phyloP scores from a whole-genome alignment of 2,329 filamentous ascomycete genomes.

The Juglanconis sp. region DNA sequence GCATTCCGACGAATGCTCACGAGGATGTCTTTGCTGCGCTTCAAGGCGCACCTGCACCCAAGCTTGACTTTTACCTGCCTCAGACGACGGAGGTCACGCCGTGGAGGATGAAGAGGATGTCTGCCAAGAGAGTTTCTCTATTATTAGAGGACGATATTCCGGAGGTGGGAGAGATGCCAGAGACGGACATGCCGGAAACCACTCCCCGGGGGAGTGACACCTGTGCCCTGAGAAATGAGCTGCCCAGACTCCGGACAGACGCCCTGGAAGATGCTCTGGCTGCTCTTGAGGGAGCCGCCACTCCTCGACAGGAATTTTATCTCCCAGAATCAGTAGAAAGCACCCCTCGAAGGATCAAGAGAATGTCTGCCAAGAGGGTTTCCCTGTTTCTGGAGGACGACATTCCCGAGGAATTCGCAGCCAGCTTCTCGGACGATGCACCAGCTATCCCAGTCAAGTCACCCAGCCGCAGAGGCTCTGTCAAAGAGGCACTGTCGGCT shows the following conservation, averaged over 20 bases:
- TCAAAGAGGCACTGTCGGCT: neutral
- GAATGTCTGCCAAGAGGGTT: neutral
- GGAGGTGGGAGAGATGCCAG: neutral
- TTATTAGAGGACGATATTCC: neutral
- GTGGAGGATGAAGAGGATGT: neutral
- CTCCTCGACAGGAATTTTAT: neutral
- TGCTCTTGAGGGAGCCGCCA: neutral
- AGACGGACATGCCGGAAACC: neutral
- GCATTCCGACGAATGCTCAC: no score
- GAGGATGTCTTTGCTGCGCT: no score
- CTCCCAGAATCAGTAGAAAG: neutral
- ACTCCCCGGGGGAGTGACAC: neutral
- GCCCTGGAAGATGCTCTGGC: neutral
- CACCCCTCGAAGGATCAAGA: neutral
- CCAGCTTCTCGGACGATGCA: neutral
- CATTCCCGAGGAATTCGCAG: neutral
- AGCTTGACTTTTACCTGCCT: neutral
- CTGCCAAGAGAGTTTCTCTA: neutral
- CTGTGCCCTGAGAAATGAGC: neutral
- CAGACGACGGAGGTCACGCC: neutral
- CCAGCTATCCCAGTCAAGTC: neutral
- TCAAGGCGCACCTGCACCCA: neutral
- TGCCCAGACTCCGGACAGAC: neutral
- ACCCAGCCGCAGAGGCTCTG: neutral
- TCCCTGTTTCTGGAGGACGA: neutral